Conservation (phyloP, 192 early-diverging fungal species). For the Oehlia diaphana region DNA sequence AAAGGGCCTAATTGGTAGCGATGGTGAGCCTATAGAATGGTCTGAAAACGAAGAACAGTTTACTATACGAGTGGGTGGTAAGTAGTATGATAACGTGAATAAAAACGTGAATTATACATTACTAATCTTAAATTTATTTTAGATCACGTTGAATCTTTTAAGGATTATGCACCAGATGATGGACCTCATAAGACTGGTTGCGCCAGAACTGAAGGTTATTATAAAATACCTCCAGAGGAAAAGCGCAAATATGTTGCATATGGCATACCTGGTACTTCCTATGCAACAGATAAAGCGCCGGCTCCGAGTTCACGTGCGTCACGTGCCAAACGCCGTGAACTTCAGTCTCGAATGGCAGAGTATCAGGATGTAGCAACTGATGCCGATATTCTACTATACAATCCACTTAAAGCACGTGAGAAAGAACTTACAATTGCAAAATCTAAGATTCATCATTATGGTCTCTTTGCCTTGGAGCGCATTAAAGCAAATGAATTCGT, state of each 20-base stretch:
- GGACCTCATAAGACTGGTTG: constrained; percentile 61
- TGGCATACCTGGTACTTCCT: constrained; percentile 22
- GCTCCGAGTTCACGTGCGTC: constrained; percentile 13
- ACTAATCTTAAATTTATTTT: background rate
- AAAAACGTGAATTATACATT: background rate
- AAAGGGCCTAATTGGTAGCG: background rate
- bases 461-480: constrained; percentile 92
- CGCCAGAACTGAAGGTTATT: constrained; percentile 84
- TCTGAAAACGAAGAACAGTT: background rate
- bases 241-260: constrained; percentile 69
- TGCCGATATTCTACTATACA: constrained; percentile 78
- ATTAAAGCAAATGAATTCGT: constrained; percentile 95
- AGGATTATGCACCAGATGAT: background rate
- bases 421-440: constrained; percentile 90
- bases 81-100: background rate
- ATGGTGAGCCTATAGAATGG: constrained; percentile 5
- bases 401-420: constrained; percentile 88
- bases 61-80: constrained; percentile 5
- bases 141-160: constrained; percentile 4
- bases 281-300: constrained; percentile 7
- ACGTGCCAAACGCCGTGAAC: constrained; percentile 25
- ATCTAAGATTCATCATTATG: constrained; percentile 98
- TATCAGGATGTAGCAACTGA: background rate
- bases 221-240: constrained; percentile 60
- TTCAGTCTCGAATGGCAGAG: constrained; percentile 26